Evolutionary conservation across 768 basidiomycete genomes (phyloP).

Genomic region (Leccinum rimulosum): DNA sequence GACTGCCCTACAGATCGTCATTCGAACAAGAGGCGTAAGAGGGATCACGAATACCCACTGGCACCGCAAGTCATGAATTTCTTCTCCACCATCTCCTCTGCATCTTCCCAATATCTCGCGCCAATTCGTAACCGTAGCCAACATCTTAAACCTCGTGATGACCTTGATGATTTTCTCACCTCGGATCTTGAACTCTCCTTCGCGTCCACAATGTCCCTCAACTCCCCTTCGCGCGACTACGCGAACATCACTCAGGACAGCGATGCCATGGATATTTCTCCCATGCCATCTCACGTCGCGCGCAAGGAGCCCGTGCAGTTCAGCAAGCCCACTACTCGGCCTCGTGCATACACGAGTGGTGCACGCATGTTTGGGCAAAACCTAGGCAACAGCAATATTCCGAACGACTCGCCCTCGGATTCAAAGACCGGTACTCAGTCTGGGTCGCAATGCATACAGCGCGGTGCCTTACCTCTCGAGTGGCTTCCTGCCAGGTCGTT

Average conservation of each 20-base stretch:
- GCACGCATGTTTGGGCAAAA: conserved; percentile 73
- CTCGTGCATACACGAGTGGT: conserved; percentile 64
- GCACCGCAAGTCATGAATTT: conserved; percentile 51
- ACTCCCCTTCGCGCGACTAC: conserved; percentile 60
- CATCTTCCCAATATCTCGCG: conserved; percentile 43
- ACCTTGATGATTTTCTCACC: conserved; percentile 64
- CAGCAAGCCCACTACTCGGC: conserved; percentile 40
- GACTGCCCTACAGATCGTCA: conserved; percentile 40
- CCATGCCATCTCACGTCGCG: conserved; percentile 43
- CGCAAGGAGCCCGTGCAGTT: conserved; percentile 30
- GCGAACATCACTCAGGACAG: conserved; percentile 46
- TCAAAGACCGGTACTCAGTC: conserved; percentile 34
- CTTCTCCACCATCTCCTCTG: conserved; percentile 40
- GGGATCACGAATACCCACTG: conserved; percentile 30
- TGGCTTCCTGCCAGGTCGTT: conserved; percentile 44
- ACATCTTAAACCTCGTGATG: conserved; percentile 43
- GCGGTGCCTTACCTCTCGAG: conserved; percentile 60
- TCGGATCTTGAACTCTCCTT: conserved; percentile 84
- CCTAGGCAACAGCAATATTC: conserved; percentile 54
- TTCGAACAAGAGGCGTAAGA: conserved; percentile 47
- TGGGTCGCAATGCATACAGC: conserved; percentile 53
- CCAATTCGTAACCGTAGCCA: conserved; percentile 51
- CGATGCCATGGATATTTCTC: conserved; percentile 83
- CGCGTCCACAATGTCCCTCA: conserved; percentile 76
- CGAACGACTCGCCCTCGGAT: conserved; percentile 32